Evolutionary conservation across 1,284 basidiomycete genomes (phyloP), one percentile per base, ranked within the genome.

Genomic region (Malassezia dermatis): DNA sequence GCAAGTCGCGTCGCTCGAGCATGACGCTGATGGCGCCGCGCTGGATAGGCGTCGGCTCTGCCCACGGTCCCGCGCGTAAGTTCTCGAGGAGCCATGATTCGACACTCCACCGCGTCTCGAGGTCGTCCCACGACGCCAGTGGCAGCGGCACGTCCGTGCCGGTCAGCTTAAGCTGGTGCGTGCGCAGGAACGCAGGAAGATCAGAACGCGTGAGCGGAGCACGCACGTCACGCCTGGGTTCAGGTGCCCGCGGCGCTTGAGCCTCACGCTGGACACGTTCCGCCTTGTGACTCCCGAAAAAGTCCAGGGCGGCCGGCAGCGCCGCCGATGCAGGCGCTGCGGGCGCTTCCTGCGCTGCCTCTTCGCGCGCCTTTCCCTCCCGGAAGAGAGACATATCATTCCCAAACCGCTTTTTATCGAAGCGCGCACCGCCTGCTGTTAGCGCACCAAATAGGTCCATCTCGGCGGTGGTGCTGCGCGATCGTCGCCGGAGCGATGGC

Each of bases 351-450:
- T 26, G 27, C 10, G 19, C 39, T 28, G 42, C 23, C 28, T 41
- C 35, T 26, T 52, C 43, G 17, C 26, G 21, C 37, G 48, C 34
- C 23, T 51, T 51, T 32, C 42, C 42, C 21, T 52, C 48, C 11
- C 53, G 79, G 76, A 94, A 93, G 4, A 89, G 76, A 26, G 81
- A 76, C 17, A 88, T 80, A 71, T 91, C 87, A 1, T 77, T 75
- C 62, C 82, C 79, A 75, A 88, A 91, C 28, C 82, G 79, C 26
- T 79, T 79, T 76, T 86, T 89, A 80, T 91, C 81, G 65, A 93
- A 93, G 47, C 41, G 58, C 48, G 58, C 66, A 40, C 51, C 73
- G 54, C 60, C 67, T 4, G 61, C 56, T 1, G 66, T 55, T 2
- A 76, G 62, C 10, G 66, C 63, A 5, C 69, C 54, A 50, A 76